Conservation (phyloP, 192 early-diverging fungal genomes). For the Spizellomyces sp. region DNA sequence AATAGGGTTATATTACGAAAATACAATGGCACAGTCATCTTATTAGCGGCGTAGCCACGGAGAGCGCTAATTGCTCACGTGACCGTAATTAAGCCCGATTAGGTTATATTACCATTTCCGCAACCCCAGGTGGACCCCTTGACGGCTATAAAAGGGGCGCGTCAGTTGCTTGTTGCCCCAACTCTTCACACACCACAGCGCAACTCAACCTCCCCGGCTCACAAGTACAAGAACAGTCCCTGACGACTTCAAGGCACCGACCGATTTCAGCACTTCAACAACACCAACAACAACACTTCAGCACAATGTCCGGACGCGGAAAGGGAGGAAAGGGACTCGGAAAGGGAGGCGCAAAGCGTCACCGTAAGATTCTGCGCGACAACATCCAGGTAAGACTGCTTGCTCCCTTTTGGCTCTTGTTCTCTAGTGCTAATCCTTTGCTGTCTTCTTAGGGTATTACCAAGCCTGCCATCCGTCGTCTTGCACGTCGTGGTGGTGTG, state of each 20-base stretch:
- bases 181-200: not conserved
- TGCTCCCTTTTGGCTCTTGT: conserved; percentile 17
- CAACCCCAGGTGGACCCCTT: not conserved
- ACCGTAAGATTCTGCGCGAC: conserved; percentile 99
- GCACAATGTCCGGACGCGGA: conserved; percentile 92
- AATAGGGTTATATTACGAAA: too few relatives aligned
- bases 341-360: conserved; percentile 99
- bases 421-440: not conserved
- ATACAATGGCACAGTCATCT: not conserved
- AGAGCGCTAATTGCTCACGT: not conserved
- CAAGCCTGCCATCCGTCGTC: conserved; percentile 98
- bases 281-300: conserved; percentile 14
- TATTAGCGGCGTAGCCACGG: not conserved
- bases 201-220: not conserved
- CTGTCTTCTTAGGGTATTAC: conserved; percentile 74
- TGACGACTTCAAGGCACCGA: not conserved
- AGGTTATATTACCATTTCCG: not conserved
- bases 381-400: conserved; percentile 76
- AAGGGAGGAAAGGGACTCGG: conserved; percentile 99
- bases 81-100: not conserved
- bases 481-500: conserved; percentile 98
- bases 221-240: not conserved
- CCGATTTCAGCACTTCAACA: not conserved
- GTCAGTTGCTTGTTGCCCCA: not conserved
- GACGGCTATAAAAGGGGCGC: not conserved